These are phyloP conservation scores for Pythium angustatum DNA, from an alignment of 352 stramenopile species.

Conservation along the genomic window DNA sequence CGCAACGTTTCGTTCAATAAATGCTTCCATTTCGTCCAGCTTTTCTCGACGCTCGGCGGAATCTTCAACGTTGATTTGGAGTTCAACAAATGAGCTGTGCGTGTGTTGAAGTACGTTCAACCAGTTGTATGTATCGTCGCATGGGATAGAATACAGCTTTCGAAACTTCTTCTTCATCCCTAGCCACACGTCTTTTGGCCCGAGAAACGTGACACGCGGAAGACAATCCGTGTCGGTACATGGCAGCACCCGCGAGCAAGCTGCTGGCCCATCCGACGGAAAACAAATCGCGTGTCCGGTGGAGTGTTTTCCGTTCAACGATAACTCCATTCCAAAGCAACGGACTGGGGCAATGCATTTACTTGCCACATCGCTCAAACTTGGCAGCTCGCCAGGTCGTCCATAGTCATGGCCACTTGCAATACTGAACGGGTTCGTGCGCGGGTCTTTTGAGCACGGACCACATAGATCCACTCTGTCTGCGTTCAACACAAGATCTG, in stretches of 20 bases:
- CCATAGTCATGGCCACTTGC: slow-evolving; percentile 4
- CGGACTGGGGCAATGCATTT: slow-evolving; percentile 1
- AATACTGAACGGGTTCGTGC: not conserved
- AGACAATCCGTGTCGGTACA: not conserved
- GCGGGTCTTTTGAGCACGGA: not conserved
- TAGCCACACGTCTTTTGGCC: not conserved
- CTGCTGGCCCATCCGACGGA: slow-evolving; percentile 2
- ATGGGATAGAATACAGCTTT: not conserved
- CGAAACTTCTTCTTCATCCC: not conserved
- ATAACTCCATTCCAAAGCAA: slow-evolving; percentile 1
- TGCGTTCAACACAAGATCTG: not conserved
- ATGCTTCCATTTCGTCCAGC: not conserved
- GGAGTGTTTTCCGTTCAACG: slow-evolving; percentile 4
- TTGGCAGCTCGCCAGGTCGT: not conserved
- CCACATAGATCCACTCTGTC: not conserved
- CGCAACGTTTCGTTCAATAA: not conserved
- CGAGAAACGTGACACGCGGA: not conserved
- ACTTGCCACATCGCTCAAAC: not conserved
- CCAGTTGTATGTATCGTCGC: not conserved
- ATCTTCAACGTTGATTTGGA: not conserved
- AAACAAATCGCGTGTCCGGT: slow-evolving; percentile 18
- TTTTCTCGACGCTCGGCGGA: not conserved
- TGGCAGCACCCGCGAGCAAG: not conserved
- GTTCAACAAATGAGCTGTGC: not conserved
- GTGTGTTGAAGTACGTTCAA: not conserved